Evolutionary conservation across 176 grass and related monocot genomes (phyloP), one percentile per base, ranked within the genome.

Genomic region (Puccinellia tenuiflora): DNA sequence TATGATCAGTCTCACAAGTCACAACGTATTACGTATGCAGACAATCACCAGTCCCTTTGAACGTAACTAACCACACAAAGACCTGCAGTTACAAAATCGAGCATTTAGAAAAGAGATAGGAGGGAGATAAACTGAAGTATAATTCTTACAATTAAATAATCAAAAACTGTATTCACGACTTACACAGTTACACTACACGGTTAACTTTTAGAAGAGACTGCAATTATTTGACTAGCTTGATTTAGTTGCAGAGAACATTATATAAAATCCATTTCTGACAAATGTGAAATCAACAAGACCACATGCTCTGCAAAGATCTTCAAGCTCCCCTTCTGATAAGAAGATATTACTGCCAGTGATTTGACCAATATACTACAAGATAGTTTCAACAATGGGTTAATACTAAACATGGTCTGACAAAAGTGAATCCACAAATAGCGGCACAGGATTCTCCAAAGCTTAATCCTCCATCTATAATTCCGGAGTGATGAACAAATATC

Each of bases 191-290:
- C 50, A 68, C 45, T 15, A n/a, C 16, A 26, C 0, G 21, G 55
- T 16, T 33, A 74, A 34, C 21, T n/a, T 17, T 53, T 4, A 51
- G 56, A 46, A 5, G 34, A 47, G 5, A 25, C 12, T 33, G 7
- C 25, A 45, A 34, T 53, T 46, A 15, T 10, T 56, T n/a, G 30
- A 68, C 66, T 81, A 85, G 80, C 64, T 73, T 26, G 85, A 57
- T 91, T 97, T 97, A 76, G 84, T 94, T 29, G 88, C 92, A 59
- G 92, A 94, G 59, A 97, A 87, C 90, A 97, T 94, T 78, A 91
- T 89, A 90, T 92, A 97, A 10, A 77, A 79, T 72, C 92, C 81
- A 84, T 76, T 97, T 64, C 92, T 94, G 20, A 85, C 82, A 90
- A 85, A 91, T 26, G 73, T 91, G 66, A 95, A 93, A 88, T 80